These are phyloP conservation scores for Prototheca stagnorum DNA, from an alignment of 163 green algal species.

Conservation along the genomic window DNA sequence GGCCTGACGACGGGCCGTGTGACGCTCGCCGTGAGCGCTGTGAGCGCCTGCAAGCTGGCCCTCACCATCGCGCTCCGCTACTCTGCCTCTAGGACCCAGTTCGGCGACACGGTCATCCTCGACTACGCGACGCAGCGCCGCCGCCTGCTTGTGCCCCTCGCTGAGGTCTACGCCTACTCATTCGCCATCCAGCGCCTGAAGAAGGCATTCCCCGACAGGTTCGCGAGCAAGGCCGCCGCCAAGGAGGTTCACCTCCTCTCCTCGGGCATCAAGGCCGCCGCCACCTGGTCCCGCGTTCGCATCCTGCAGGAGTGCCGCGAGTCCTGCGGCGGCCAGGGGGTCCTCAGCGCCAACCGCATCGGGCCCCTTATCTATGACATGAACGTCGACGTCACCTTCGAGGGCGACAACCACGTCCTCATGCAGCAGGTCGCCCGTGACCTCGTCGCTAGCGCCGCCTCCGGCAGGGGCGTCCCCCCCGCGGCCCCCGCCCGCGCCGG, in stretches of 20 bases:
- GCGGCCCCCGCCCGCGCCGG: slow-evolving; percentile 1
- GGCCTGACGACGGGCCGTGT: slow-evolving; percentile 63
- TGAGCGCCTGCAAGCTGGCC: slow-evolving; percentile 59
- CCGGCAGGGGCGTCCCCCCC: slow-evolving; percentile 1
- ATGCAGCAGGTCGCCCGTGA: slow-evolving; percentile 70
- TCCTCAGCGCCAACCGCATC: slow-evolving; percentile 71
- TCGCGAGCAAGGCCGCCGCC: slow-evolving; percentile 19
- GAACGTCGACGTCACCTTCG: slow-evolving; percentile 71
- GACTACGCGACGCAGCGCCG: slow-evolving; percentile 80
- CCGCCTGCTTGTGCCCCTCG: slow-evolving; percentile 62
- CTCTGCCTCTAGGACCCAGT: slow-evolving; percentile 41
- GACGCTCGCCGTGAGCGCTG: slow-evolving; percentile 51
- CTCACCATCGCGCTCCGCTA: slow-evolving; percentile 69
- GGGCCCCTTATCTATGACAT: slow-evolving; percentile 69
- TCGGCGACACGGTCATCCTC: slow-evolving; percentile 56
- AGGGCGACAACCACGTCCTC: slow-evolving; percentile 90
- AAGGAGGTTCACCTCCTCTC: slow-evolving; percentile 74
- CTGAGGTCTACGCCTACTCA: slow-evolving; percentile 63
- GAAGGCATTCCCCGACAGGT: slow-evolving; percentile 2
- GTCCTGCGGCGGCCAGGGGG: slow-evolving; percentile 73
- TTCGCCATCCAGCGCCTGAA: slow-evolving; percentile 54
- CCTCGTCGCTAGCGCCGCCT: slow-evolving; percentile 20
- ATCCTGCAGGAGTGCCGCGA: slow-evolving; percentile 65
- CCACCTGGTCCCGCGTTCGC: slow-evolving; percentile 62
- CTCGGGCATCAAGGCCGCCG: slow-evolving; percentile 68